Evolutionary conservation across 768 basidiomycete species (phyloP), one percentile per base, ranked within the genome.

Genomic region (Hygrocybe coccinea): DNA sequence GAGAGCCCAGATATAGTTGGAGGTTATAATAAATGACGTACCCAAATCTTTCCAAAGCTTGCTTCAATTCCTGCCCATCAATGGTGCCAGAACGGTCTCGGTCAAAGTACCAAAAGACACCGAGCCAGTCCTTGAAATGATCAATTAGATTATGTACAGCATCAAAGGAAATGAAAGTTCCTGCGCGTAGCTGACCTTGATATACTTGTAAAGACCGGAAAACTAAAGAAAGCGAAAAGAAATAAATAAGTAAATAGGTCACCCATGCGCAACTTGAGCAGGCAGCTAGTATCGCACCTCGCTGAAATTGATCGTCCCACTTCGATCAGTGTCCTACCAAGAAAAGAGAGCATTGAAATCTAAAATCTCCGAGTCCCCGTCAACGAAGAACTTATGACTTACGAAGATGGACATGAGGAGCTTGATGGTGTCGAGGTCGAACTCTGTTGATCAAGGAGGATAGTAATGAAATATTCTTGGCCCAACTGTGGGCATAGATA

Each of bases 341-440:
- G n/a, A n/a, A n/a, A n/a, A n/a, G n/a, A n/a, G n/a, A n/a, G n/a
- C n/a, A n/a, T n/a, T n/a, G n/a, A n/a, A n/a, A n/a, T n/a, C n/a
- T n/a, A n/a, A n/a, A n/a, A n/a, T n/a, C n/a, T n/a, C n/a, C n/a
- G n/a, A n/a, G n/a, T n/a, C n/a, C n/a, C n/a, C n/a, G n/a, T n/a
- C n/a, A n/a, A n/a, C n/a, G n/a, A n/a, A n/a, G n/a, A n/a, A n/a
- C n/a, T n/a, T n/a, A n/a, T n/a, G n/a, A 67, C 85, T 62, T 54
- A 89, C 89, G 68, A 93, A 92, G 59, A 92, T 81, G 22, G 77
- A 76, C 85, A 93, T 90, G 59, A 91, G 75, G 34, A 91, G 77
- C 74, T 89, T 91, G 68, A 91, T 86, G 22, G 91, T 92, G 63
- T 91, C 91, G 54, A 89, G 72, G 71, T 91, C 90, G 64, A 92